Evolutionary conservation across 1,284 basidiomycete genomes (phyloP), one percentile per base, ranked within the genome.

Genomic region (Anthracocystis panici-leucophaei): DNA sequence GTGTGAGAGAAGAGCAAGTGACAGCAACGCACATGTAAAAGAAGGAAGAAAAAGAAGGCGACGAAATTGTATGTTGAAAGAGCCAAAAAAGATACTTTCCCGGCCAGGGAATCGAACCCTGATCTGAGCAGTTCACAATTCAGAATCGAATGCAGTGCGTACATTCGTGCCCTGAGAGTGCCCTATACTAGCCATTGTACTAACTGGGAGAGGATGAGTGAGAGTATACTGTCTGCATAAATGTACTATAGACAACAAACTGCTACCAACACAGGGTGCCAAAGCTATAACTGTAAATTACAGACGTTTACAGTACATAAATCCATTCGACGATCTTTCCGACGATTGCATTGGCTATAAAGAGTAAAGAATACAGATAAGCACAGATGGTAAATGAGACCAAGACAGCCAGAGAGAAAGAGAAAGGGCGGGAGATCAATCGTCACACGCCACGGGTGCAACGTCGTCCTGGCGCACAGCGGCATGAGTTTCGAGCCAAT

Each of bases 61-160:
- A 0, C 23, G 23, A 41, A 41, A 38, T 38, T 42, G 25, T 18
- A 23, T 7, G 20, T 7, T 5, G 40, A 20, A n/a, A n/a, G 14
- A 29, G n/a, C 31, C 55, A 50, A 45, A 60, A 38, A 53, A 56
- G 3, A 27, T 27, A 7, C 7, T 27, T 75, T 75, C 72, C 72
- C 72, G 59, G 66, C 72, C 72, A 64, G 66, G 72, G 72, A 75
- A 75, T 75, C 72, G 72, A 75, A 75, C 72, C 72, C 72, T 64
- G 72, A 75, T 70, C 67, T 75, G 63, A 65, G 57, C 72, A 66
- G 65, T 44, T 10, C 27, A 27, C 3, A 3, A 27, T 27, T 23
- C 23, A 29, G 12, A 25, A 29, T 14, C 25, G 14, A 38, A 18
- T 48, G 6, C 16, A 16, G 7, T 48, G 6, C 16, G 16, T 29